phyloP scores from a whole-genome alignment of 208 protist species.

The Herpetomonas samuelpessoai region DNA sequence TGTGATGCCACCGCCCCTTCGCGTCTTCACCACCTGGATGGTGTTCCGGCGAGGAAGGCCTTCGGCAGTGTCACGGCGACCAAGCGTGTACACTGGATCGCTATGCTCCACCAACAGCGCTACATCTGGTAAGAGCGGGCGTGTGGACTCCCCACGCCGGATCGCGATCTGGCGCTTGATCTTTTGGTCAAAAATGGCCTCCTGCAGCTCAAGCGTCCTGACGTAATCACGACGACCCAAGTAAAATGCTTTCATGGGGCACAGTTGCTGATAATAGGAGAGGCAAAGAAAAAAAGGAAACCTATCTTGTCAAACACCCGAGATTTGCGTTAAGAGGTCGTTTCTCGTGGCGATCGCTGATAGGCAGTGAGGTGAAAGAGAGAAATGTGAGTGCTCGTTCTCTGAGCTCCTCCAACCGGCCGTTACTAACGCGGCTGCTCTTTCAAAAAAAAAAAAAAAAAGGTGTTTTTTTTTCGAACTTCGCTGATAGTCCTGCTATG shows the following conservation, averaged over 20 bases:
- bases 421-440: too few relatives aligned
- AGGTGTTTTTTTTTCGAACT: too few relatives aligned
- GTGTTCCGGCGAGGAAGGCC: conserved; percentile 37
- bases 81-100: conserved; percentile 82
- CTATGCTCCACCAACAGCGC: conserved; percentile 76
- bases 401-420: too few relatives aligned
- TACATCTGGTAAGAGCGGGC: conserved; percentile 44
- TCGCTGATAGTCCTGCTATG: too few relatives aligned
- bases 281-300: too few relatives aligned
- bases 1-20: conserved; percentile 82
- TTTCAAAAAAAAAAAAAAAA: too few relatives aligned
- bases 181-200: conserved; percentile 63
- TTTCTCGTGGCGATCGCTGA: too few relatives aligned
- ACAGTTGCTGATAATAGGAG: too few relatives aligned
- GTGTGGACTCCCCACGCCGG: conserved; percentile 28
- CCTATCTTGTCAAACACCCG: too few relatives aligned
- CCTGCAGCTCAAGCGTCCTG: conserved; percentile 63
- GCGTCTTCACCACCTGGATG: conserved; percentile 65
- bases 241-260: conserved; percentile 64
- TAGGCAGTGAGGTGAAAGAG: too few relatives aligned
- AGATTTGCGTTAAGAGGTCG: too few relatives aligned
- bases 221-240: conserved; percentile 54
- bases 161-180: conserved; percentile 45
- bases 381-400: too few relatives aligned
- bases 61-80: conserved; percentile 65